Base-by-base conservation (phyloP, 148 eudicot species). In the Vaccinium myrtillus region DNA sequence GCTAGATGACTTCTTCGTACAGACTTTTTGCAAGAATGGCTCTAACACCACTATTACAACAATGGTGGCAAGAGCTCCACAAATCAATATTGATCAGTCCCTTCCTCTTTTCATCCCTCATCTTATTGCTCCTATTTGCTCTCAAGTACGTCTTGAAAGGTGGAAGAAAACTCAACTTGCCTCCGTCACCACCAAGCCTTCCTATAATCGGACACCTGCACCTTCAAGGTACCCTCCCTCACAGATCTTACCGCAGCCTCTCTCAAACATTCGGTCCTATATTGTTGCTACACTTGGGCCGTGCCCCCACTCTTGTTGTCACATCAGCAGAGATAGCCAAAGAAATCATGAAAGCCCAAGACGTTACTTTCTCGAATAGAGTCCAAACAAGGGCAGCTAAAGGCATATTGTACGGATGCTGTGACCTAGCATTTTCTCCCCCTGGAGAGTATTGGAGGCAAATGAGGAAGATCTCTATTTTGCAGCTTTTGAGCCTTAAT, bases 111-210 rank as follows among this genome's bases (percentile, higher is more conserved):
- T 58, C 82, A 58, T 21, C 51, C 46, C 30, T 59, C 59, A 71
- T 59, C 71, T 9, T 80, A 12, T 10, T 25, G 11, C 70, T 80
- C 69, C 16, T 80, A 13, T 9, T 80, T n/a, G 0, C 23, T 6
- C 70, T 80, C 70, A 80, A n/a, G n/a, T n/a, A 80, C 13, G 23
- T 63, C 70, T n/a, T 63, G 50, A 80, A 6, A 19, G 10, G 19
- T 15, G 15, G 32, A 27, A 63, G 23, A 10, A 63, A 63, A 23
- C 70, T 63, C 27, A 63, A 63, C 14, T 63, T 63, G 70, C 70
- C 70, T 8, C 70, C 70, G 11, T 80, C 82, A 3, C 82, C 82
- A 21, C 82, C 82, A 0, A 46, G 48, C 74, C 83, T 80, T 16
- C 83, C 83, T 5, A n/a, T 80, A 39, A 80, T 80, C 15, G 73